Evolutionary conservation across 805 yeast genomes (phyloP), one percentile per base, ranked within the genome.

Genomic region (Grigorovia transvaalensis): DNA sequence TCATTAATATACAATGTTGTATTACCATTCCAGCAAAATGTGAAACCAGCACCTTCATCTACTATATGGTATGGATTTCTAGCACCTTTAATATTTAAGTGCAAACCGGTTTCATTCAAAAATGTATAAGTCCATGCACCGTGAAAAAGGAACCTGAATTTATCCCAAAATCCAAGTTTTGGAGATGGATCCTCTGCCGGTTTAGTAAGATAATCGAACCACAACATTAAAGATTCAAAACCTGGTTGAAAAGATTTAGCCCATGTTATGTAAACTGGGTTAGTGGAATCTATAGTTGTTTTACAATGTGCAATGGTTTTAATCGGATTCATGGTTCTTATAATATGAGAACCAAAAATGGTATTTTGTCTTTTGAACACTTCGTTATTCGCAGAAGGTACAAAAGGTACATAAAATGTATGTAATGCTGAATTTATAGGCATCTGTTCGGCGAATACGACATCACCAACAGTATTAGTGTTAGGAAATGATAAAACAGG

Each of bases 131-230:
- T 67, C 56, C 79, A 68, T 46, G 65, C 70, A 4, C 85, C 85
- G 55, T 82, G 88, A 19, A 77, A 59, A 8, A 77, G 59, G 20
- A 79, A 68, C 2, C 85, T 72, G 44, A 81, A 61, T 56, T 83
- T 83, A 64, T 83, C 89, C 89, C 89, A 83, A 57, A 82, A 80
- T 4, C 89, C 89, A 8, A 83, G 59, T 55, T 79, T 80, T 9
- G 74, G 69, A 2, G 86, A 80, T 1, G 80, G 79, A 60, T 83
- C 89, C 27, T 82, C 63, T 2, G 85, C 85, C 1, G 89, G 86
- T 58, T 82, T 83, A 0, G 87, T 81, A 50, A 82, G 73, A 49
- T 74, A 79, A 63, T 83, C 88, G 61, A 82, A 78, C 66, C 82
- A 79, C 45, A 79, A 64, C 81, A 82, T 79, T 1, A 81, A 77